Evolutionary conservation across 2,329 filamentous ascomycete species (phyloP).

Genomic region (Amauroascus niger): DNA sequence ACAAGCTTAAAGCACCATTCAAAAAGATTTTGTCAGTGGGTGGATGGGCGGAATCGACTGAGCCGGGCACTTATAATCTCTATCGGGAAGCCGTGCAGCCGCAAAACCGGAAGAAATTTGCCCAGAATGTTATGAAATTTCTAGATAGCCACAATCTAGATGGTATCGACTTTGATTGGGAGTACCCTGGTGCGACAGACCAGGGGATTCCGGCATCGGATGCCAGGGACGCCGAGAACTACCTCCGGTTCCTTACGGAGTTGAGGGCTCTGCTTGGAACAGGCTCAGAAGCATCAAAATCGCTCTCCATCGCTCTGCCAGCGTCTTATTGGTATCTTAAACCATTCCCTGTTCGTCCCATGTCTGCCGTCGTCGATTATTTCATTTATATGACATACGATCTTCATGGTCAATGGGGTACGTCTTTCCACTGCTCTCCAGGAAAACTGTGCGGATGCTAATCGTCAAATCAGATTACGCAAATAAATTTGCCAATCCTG

Average conservation of each 20-base stretch:
- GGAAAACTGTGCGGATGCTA: neutral
- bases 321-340: constrained; percentile 27
- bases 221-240: too few relatives aligned
- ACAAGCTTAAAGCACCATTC: constrained; percentile 23
- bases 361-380: constrained; percentile 23
- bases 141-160: constrained; percentile 33
- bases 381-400: constrained; percentile 33
- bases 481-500: constrained; percentile 1
- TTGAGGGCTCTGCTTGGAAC: constrained; percentile 18
- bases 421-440: neutral
- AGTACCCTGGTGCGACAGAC: constrained; percentile 31
- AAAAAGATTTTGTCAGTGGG: constrained; percentile 38
- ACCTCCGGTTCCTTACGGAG: constrained; percentile 19
- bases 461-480: constrained; percentile 18
- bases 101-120: constrained; percentile 33
- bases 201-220: constrained; percentile 24
- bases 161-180: constrained; percentile 34
- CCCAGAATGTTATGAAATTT: constrained; percentile 34
- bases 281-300: too few relatives aligned
- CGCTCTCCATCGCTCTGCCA: constrained; percentile 21
- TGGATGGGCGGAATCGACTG: constrained; percentile 37
- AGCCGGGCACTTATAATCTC: constrained; percentile 29
- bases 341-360: constrained; percentile 21
- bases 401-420: constrained; percentile 18
- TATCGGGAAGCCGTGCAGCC: constrained; percentile 30